phyloP scores from a whole-genome alignment of 306 rosid genomes.

The Trichosanthes cucumerina region DNA sequence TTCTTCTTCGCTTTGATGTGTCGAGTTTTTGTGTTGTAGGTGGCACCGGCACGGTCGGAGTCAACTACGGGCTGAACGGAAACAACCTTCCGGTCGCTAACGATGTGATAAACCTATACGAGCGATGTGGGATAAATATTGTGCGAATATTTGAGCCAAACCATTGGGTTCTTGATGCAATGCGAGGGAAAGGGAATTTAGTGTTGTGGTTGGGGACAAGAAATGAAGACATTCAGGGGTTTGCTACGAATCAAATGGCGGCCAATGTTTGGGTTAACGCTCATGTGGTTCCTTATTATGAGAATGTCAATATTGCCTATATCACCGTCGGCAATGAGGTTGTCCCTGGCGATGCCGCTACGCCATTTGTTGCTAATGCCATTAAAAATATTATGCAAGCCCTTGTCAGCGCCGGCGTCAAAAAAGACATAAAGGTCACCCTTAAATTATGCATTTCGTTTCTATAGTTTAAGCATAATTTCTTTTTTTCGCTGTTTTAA shows the following conservation, averaged over 20 bases:
- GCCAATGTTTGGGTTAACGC: slow-evolving; percentile 19
- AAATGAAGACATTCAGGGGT: neutral
- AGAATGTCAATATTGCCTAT: neutral
- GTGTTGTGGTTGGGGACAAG: neutral
- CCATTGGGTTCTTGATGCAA: neutral
- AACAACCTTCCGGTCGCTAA: neutral
- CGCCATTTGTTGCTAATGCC: neutral
- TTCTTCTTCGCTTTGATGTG: neutral
- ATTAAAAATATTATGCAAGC: slow-evolving; percentile 13
- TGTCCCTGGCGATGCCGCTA: slow-evolving; percentile 9
- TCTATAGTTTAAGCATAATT: too few relatives aligned
- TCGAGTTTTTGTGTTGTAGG: neutral
- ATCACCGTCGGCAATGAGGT: slow-evolving; percentile 25
- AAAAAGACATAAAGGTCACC: neutral
- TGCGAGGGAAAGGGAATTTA: neutral
- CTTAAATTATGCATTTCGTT: neutral
- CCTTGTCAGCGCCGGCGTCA: neutral
- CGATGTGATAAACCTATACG: neutral
- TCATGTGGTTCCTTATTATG: slow-evolving; percentile 4
- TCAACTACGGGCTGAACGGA: slow-evolving; percentile 11
- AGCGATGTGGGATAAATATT: neutral
- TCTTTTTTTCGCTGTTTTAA: neutral
- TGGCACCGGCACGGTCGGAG: neutral
- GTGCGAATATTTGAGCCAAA: slow-evolving; percentile 12
- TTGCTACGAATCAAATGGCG: slow-evolving; percentile 10